Percentiles rank a stretch among this genome's conserved stretches.
phyloP scores from a whole-genome alignment of 805 yeast species.

The Hanseniaspora vineae region DNA sequence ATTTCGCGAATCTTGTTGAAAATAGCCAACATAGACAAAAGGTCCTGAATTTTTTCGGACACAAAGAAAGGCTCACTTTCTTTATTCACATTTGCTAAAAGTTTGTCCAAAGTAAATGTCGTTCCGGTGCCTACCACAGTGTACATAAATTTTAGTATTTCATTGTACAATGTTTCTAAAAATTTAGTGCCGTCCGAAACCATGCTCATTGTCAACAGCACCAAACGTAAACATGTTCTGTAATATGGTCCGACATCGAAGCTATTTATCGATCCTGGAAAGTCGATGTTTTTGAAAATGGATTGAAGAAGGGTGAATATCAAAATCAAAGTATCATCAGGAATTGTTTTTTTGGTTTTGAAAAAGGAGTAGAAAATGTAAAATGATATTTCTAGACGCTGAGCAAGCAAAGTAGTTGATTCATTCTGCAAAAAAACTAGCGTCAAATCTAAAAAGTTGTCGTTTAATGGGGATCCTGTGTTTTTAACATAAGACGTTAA shows the following conservation, averaged over 20 bases:
- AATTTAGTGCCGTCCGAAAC: slow-evolving; percentile 31
- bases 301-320: slow-evolving; percentile 22
- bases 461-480: slow-evolving; percentile 19
- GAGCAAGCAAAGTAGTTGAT: slow-evolving; percentile 40
- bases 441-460: slow-evolving; percentile 29
- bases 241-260: slow-evolving; percentile 30
- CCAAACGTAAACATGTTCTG: slow-evolving; percentile 48
- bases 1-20: slow-evolving; percentile 43
- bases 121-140: slow-evolving; percentile 54
- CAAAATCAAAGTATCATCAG: slow-evolving; percentile 16
- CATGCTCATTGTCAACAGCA: slow-evolving; percentile 35
- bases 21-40: slow-evolving; percentile 49
- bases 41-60: slow-evolving; percentile 47
- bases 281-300: slow-evolving; percentile 36
- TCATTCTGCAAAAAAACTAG: slow-evolving; percentile 38
- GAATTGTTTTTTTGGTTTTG: slow-evolving; percentile 10
- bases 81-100: slow-evolving; percentile 39
- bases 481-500: slow-evolving; percentile 50
- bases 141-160: slow-evolving; percentile 46
- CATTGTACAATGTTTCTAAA: slow-evolving; percentile 34
- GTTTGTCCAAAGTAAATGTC: slow-evolving; percentile 41
- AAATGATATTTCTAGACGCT: slow-evolving; percentile 58
- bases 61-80: slow-evolving; percentile 24
- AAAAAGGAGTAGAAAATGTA: slow-evolving; percentile 24
- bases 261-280: slow-evolving; percentile 29